Percentiles rank a stretch among this genome's conserved stretches.
phyloP scores from a whole-genome alignment of 2,329 filamentous ascomycete species.

The Torrubiella hemipterigena region DNA sequence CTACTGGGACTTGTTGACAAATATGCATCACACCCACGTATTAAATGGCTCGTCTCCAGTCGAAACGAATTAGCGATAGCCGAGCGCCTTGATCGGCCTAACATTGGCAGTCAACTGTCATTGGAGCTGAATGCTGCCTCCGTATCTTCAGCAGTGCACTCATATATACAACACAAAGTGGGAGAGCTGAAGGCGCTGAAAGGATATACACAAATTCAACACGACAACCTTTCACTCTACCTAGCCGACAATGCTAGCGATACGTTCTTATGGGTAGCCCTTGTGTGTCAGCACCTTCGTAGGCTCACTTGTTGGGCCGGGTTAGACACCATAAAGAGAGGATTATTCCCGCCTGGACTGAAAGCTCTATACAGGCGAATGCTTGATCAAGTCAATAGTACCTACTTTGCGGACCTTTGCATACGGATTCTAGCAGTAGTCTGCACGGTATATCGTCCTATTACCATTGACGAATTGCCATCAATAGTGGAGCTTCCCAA shows the following conservation, averaged over 20 bases:
- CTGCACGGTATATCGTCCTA: too few species aligned
- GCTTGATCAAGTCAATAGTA: neutral
- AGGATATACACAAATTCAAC: neutral
- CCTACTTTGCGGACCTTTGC: too few species aligned
- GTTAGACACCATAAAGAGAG: neutral
- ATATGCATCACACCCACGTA: neutral
- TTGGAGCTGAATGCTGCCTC: too few species aligned
- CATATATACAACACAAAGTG: neutral
- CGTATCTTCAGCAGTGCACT: neutral
- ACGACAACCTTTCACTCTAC: too few species aligned
- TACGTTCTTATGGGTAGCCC: neutral
- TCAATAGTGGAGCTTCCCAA: too few species aligned
- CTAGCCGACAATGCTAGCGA: neutral
- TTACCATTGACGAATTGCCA: too few species aligned
- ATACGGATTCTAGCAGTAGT: too few species aligned
- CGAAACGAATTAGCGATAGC: neutral
- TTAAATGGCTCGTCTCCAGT: neutral
- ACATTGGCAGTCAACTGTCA: neutral
- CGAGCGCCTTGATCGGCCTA: neutral
- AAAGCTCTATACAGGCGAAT: neutral
- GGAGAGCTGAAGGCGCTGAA: neutral
- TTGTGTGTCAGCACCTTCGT: neutral
- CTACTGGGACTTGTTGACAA: constrained; percentile 22
- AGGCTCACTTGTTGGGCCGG: too few species aligned
- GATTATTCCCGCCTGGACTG: neutral